A percentile compares a stretch with the other conserved stretches of the same genome.
These are phyloP conservation scores for Fusarium sp. DNA, from an alignment of 2,329 filamentous ascomycete genomes.

Conservation along the genomic window DNA sequence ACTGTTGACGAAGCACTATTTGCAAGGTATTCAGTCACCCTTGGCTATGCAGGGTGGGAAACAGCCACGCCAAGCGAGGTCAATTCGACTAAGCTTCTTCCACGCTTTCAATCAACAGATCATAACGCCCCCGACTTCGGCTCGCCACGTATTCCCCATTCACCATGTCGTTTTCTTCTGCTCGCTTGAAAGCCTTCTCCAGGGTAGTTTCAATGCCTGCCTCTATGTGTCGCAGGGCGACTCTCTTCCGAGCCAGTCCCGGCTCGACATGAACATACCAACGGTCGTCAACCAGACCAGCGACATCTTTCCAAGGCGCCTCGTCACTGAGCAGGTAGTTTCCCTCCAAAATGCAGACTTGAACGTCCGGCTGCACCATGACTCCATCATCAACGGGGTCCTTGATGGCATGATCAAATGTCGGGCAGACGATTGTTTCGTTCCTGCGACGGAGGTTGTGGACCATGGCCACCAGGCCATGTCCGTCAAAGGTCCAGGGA, in stretches of 20 bases:
- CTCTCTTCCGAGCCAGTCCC: slow-evolving; percentile 53
- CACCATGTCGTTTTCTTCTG: slow-evolving; percentile 84
- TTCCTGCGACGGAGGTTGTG: slow-evolving; percentile 28
- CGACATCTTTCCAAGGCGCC: slow-evolving; percentile 53
- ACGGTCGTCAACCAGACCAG: slow-evolving; percentile 56
- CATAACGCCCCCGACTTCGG: slow-evolving; percentile 46
- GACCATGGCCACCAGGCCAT: slow-evolving; percentile 40
- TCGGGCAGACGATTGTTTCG: slow-evolving; percentile 61
- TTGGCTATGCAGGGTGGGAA: neutral
- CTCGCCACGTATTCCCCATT: slow-evolving; percentile 83
- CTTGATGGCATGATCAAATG: slow-evolving; percentile 82
- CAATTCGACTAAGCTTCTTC: slow-evolving; percentile 32
- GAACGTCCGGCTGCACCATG: slow-evolving; percentile 68
- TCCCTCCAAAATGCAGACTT: slow-evolving; percentile 80
- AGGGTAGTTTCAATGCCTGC: slow-evolving; percentile 66
- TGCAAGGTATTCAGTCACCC: neutral
- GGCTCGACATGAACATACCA: slow-evolving; percentile 60
- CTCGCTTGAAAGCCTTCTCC: slow-evolving; percentile 77
- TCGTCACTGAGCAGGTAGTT: slow-evolving; percentile 65
- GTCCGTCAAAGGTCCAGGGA: slow-evolving; percentile 53
- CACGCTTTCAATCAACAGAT: slow-evolving; percentile 48
- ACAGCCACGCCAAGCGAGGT: neutral
- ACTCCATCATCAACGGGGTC: slow-evolving; percentile 79
- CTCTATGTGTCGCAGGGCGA: slow-evolving; percentile 57
- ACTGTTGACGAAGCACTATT: neutral